Conservation (phyloP, 2,329 filamentous ascomycete species). For the Bipolaris zeicola region DNA sequence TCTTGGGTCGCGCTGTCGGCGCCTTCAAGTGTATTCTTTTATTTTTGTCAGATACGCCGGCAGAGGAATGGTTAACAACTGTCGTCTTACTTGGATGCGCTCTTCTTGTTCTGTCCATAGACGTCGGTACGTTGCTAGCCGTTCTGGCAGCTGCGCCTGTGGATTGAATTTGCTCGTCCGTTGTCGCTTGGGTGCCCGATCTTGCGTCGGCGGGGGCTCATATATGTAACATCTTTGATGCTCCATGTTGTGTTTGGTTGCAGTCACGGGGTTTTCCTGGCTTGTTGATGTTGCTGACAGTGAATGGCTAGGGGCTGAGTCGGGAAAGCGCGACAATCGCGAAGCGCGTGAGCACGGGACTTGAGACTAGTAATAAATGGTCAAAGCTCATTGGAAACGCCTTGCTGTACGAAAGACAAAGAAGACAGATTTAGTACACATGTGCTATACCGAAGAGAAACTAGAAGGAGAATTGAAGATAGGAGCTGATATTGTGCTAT, state of each 20-base stretch:
- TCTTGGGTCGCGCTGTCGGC: slow-evolving; percentile 49
- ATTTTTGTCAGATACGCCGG: slow-evolving; percentile 15
- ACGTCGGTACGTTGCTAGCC: slow-evolving; percentile 65
- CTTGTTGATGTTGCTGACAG: slow-evolving; percentile 7
- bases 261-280: not conserved
- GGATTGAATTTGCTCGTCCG: slow-evolving; percentile 39
- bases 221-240: slow-evolving; percentile 57
- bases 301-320: slow-evolving; percentile 16
- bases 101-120: slow-evolving; percentile 69
- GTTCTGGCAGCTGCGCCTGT: slow-evolving; percentile 46
- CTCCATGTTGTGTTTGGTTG: slow-evolving; percentile 47
- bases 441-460: too few relatives aligned
- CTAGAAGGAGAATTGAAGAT: not conserved
- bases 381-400: slow-evolving; percentile 5
- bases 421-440: too few relatives aligned
- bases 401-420: too few relatives aligned
- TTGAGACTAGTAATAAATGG: slow-evolving; percentile 16
- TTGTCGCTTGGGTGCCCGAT: slow-evolving; percentile 50
- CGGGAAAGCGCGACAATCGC: slow-evolving; percentile 23
- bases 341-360: slow-evolving; percentile 39
- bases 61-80: not conserved
- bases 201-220: slow-evolving; percentile 42
- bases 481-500: not conserved
- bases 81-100: slow-evolving; percentile 61
- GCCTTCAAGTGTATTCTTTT: slow-evolving; percentile 46